Base-by-base conservation (phyloP, 352 stramenopile genomes). In the Peronosclerospora sorghi region DNA sequence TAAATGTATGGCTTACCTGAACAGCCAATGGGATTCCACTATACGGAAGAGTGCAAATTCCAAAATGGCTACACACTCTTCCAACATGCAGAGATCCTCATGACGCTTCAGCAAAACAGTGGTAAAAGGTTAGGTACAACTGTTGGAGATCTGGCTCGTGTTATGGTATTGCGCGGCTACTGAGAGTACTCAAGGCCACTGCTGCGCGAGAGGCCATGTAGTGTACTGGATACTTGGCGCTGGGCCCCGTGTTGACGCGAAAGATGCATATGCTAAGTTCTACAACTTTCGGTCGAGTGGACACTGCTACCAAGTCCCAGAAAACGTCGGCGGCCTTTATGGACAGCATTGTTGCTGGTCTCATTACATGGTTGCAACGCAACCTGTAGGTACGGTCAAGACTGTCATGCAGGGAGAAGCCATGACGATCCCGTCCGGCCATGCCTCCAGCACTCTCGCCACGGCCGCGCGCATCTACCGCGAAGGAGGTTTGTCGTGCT, bases 51-150 rank as follows among this genome's bases (percentile, higher is more conserved):
- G n/a, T n/a, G n/a, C n/a, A n/a, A n/a, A n/a, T n/a, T n/a, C n/a
- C n/a, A n/a, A n/a, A n/a, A n/a, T n/a, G n/a, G n/a, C n/a, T n/a
- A n/a, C n/a, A n/a, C n/a, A n/a, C n/a, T n/a, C n/a, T n/a, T n/a
- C n/a, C n/a, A n/a, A n/a, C n/a, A n/a, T n/a, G n/a, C 74, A 10
- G 79, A 92, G 54, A 63, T 92, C 21, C 68, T 87, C 38, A 92
- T 92, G 79, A 92, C 79, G 41, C 65, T 88, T 40, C 79, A 92
- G 60, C 79, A 92, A 51, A 85, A 86, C 65, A 82, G 65, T 15
- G 79, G 76, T 35, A 75, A 79, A 55, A 68, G 61, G 39, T 81
- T 92, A 34, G 48, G 51, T 2, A 51, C 56, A 9, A 92, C 79
- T 0, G 61, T 89, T 35, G 55, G 62, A 30, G 65, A 86, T 13